Evolutionary conservation across 257 asterid species (phyloP), one percentile per base, ranked within the genome.

Genomic region (Leonotis leonurus): DNA sequence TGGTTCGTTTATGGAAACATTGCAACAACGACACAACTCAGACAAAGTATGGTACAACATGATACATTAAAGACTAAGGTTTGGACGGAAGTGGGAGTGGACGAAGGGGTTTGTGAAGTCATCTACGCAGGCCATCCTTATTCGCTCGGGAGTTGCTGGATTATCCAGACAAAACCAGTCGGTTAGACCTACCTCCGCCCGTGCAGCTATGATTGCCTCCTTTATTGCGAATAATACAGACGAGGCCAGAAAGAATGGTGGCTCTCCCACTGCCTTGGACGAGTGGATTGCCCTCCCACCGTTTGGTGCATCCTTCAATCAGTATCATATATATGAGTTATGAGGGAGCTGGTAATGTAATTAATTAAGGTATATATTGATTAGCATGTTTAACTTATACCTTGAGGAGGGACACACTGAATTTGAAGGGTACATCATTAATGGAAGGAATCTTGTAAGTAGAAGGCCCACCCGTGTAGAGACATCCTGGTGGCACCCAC

Each of bases 261-360:
- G 98, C 75, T 91, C 96, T 26, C 98, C 98, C 20, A 91, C 98
- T 17, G 98, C 98, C 77, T 91, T 91, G 2, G 96, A 88, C 25
- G 98, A 91, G 79, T 91, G 98, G 70, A 91, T 84, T 51, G 95
- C 98, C 65, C n/a, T n/a, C n/a, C 75, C 83, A 11, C 51, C 72
- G 65, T 91, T 86, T 4, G 98, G 98, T 21, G 90, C 89, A 73
- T 62, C 95, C 98, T 91, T 68, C 22, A 60, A 60, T 22, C 30
- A 35, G n/a, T n/a, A n/a, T n/a, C n/a, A 80, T 13, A 30, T 22
- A 51, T 30, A 33, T 12, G n/a, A 27, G 52, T 5, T 17, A 41
- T 9, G 25, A 17, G 52, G 10, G 56, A n/a, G n/a, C n/a, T n/a
- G n/a, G n/a, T n/a, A n/a, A n/a, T n/a, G n/a, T n/a, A n/a, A n/a